Conservation (phyloP, 768 basidiomycete genomes). For the Hericium coralloides region DNA sequence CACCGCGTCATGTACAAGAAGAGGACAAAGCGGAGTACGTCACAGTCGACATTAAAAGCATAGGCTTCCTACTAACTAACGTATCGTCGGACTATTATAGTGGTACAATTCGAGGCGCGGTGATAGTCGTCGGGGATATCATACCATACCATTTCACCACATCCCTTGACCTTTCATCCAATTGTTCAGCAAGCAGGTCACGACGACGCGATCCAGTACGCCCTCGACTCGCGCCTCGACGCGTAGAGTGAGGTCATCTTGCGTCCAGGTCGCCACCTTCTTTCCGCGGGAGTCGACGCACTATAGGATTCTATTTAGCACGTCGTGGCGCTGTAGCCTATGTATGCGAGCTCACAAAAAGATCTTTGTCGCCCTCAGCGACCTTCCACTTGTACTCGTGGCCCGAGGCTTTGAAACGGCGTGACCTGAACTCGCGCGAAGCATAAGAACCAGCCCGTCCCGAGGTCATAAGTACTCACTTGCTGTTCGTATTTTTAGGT, state of each 20-base stretch:
- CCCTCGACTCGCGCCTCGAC: constrained; percentile 31
- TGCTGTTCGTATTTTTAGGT: constrained; percentile 39
- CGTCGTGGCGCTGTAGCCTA: not conserved
- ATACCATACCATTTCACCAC: constrained; percentile 24
- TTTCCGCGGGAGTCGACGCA: constrained; percentile 41
- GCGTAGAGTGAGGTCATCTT: constrained; percentile 28
- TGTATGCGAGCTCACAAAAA: constrained; percentile 31
- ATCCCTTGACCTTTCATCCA: constrained; percentile 37
- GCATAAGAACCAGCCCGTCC: not conserved
- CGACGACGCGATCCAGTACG: constrained; percentile 41
- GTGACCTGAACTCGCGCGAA: constrained; percentile 28
- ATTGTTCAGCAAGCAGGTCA: constrained; percentile 44
- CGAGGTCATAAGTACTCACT: constrained; percentile 24
- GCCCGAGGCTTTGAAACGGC: constrained; percentile 41
- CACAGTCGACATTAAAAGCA: not conserved
- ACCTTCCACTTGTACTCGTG: constrained; percentile 53
- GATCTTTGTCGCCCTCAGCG: constrained; percentile 31
- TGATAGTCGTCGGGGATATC: constrained; percentile 20
- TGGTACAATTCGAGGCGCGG: constrained; percentile 83
- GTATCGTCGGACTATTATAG: constrained; percentile 24
- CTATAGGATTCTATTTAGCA: constrained; percentile 20
- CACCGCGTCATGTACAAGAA: constrained; percentile 99
- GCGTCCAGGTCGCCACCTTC: constrained; percentile 39
- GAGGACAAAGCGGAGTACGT: constrained; percentile 85
- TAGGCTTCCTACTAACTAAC: constrained; percentile 1